phyloP scores from a whole-genome alignment of 2,329 filamentous ascomycete genomes.

The Knufia fluminis region DNA sequence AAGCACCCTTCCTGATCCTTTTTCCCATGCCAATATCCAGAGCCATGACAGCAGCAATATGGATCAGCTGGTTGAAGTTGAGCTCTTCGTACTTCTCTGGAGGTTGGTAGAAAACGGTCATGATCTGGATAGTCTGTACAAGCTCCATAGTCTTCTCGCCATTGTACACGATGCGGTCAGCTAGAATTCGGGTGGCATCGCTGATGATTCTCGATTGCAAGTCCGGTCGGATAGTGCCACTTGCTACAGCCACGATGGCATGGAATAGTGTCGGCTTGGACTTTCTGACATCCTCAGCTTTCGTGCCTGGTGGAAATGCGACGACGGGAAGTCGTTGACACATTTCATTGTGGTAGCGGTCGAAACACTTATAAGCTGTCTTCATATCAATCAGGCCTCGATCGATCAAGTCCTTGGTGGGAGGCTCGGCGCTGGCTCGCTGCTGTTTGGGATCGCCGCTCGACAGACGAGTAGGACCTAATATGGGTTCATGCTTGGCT shows the following conservation, averaged over 20 bases:
- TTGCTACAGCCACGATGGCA: slow-evolving; percentile 46
- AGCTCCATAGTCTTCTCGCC: slow-evolving; percentile 77
- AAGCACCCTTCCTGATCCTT: slow-evolving; percentile 33
- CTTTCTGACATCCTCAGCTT: slow-evolving; percentile 45
- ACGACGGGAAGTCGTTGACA: slow-evolving; percentile 49
- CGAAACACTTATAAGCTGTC: slow-evolving; percentile 47
- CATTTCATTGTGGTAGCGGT: slow-evolving; percentile 47
- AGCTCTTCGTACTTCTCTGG: slow-evolving; percentile 76
- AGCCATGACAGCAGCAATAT: slow-evolving; percentile 71
- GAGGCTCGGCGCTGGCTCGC: slow-evolving; percentile 12
- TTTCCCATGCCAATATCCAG: slow-evolving; percentile 72
- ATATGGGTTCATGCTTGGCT: slow-evolving; percentile 11
- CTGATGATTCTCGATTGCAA: slow-evolving; percentile 54
- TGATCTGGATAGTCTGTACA: slow-evolving; percentile 66
- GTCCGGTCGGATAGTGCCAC: slow-evolving; percentile 44
- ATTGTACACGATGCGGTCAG: slow-evolving; percentile 62
- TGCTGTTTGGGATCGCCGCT: slow-evolving; percentile 12
- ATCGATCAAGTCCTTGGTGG: slow-evolving; percentile 40
- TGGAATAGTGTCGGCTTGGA: slow-evolving; percentile 53
- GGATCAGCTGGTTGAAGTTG: slow-evolving; percentile 81
- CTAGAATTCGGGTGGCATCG: slow-evolving; percentile 63
- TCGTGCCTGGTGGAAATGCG: slow-evolving; percentile 46
- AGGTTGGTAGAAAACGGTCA: slow-evolving; percentile 76
- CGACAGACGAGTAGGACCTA: slow-evolving; percentile 7
- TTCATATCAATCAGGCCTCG: slow-evolving; percentile 43